Conservation (phyloP, 257 asterid species). For the Echites panduratus region DNA sequence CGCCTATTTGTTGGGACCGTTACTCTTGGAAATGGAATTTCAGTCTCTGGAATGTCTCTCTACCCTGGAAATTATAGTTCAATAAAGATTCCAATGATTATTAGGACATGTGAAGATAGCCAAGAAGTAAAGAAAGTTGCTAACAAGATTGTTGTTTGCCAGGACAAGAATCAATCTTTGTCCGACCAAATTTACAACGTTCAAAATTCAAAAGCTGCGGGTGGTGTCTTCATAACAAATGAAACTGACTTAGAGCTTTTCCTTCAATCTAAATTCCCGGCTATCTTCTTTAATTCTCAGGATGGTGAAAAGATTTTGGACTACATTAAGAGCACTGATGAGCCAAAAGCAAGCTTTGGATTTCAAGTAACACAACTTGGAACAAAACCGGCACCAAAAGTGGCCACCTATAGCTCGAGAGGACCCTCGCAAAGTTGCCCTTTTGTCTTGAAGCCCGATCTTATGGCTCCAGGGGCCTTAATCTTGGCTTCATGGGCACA, state of each 20-base stretch:
- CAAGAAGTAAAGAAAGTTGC: conserved; percentile 21
- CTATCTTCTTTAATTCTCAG: conserved; percentile 33
- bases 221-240: conserved; percentile 53
- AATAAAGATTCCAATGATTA: conserved; percentile 23
- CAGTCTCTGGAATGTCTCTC: conserved; percentile 40
- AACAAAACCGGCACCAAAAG: conserved; percentile 49
- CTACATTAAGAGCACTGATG: conserved; percentile 28
- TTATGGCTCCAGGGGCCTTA: conserved; percentile 60
- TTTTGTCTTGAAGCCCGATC: conserved; percentile 53
- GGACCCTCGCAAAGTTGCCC: conserved; percentile 80
- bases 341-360: conserved; percentile 38
- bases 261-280: conserved; percentile 36
- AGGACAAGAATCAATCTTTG: conserved; percentile 35
- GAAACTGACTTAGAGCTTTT: conserved; percentile 30
- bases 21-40: conserved; percentile 40
- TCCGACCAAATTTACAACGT: conserved; percentile 32
- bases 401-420: conserved; percentile 65
- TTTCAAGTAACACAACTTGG: conserved; percentile 43
- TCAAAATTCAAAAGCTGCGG: conserved; percentile 25
- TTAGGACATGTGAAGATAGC: conserved; percentile 23
- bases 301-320: conserved; percentile 39
- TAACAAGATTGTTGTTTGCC: conserved; percentile 40
- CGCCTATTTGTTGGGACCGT: conserved; percentile 44
- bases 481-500: conserved; percentile 64
- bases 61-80: conserved; percentile 46